Conservation (phyloP, 208 protist genomes). For the Trypanosomatidae sp. region DNA sequence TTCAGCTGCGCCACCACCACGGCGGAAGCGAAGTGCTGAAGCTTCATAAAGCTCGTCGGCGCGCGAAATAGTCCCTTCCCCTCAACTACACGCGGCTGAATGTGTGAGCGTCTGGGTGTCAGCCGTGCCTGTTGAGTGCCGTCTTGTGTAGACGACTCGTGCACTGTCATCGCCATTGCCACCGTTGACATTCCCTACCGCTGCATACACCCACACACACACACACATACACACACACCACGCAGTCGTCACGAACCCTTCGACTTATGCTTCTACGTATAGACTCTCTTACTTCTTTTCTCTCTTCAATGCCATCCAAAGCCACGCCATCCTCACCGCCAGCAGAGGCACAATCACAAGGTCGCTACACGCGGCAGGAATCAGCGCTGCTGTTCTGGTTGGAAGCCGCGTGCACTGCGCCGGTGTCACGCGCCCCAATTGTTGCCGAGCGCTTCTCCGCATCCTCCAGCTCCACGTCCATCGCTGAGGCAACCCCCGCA, state of each 20-base stretch:
- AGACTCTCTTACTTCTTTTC: not conserved
- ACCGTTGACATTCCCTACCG: not conserved
- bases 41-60: not conserved
- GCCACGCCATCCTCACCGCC: slow-evolving; percentile 1
- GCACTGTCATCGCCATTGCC: not conserved
- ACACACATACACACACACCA: not conserved
- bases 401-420: slow-evolving; percentile 13
- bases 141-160: slow-evolving; percentile 1
- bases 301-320: not conserved
- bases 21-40: not conserved
- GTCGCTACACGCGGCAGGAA: slow-evolving; percentile 7
- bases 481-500: not conserved
- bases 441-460: not conserved
- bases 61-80: not conserved
- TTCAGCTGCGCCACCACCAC: not conserved
- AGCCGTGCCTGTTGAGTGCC: not conserved
- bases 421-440: not conserved
- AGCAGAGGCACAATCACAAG: not conserved
- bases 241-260: not conserved
- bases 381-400: slow-evolving; percentile 36
- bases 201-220: slow-evolving; percentile 5
- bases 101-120: not conserved
- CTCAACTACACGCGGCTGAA: not conserved
- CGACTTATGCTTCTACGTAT: not conserved
- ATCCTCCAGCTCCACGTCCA: not conserved